These are phyloP conservation scores for Cyberlindnera meyerae DNA, from an alignment of 805 yeast species.

Conservation along the genomic window DNA sequence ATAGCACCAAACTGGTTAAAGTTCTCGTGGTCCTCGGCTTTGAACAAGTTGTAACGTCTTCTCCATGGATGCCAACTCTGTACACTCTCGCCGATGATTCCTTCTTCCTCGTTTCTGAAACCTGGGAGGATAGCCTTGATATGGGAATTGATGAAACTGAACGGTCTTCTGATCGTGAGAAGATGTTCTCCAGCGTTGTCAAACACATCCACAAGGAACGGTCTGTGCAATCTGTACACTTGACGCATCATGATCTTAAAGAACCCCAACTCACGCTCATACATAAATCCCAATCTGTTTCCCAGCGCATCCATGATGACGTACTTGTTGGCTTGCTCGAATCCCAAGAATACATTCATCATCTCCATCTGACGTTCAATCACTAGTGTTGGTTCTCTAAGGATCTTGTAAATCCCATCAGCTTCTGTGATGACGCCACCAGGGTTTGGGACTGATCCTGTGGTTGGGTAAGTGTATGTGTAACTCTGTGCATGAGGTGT, in stretches of 20 bases:
- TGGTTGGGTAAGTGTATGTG: constrained; percentile 5
- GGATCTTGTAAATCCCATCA: constrained; percentile 57
- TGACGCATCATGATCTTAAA: constrained; percentile 74
- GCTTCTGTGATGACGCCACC: constrained; percentile 34
- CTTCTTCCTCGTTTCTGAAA: constrained; percentile 36
- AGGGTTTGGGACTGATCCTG: constrained; percentile 38
- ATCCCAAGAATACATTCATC: constrained; percentile 82
- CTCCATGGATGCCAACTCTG: constrained; percentile 97
- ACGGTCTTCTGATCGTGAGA: constrained; percentile 72
- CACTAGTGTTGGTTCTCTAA: constrained; percentile 78
- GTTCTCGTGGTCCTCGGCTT: constrained; percentile 31
- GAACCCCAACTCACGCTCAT: constrained; percentile 62
- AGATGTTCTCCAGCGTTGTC: constrained; percentile 57
- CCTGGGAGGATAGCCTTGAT: constrained; percentile 69
- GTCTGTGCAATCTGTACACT: constrained; percentile 78
- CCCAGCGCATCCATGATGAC: constrained; percentile 71
- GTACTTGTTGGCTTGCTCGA: constrained; percentile 86
- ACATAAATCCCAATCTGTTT: constrained; percentile 69
- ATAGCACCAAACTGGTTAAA: constrained; percentile 81
- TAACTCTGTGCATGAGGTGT: constrained; percentile 1
- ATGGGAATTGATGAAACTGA: constrained; percentile 84
- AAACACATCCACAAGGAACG: constrained; percentile 69
- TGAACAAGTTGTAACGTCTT: constrained; percentile 76
- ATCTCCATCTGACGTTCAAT: constrained; percentile 85
- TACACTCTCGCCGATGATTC: constrained; percentile 73